Evolutionary conservation across 148 eudicot species (phyloP).

Genomic region (Nyssa sinensis): DNA sequence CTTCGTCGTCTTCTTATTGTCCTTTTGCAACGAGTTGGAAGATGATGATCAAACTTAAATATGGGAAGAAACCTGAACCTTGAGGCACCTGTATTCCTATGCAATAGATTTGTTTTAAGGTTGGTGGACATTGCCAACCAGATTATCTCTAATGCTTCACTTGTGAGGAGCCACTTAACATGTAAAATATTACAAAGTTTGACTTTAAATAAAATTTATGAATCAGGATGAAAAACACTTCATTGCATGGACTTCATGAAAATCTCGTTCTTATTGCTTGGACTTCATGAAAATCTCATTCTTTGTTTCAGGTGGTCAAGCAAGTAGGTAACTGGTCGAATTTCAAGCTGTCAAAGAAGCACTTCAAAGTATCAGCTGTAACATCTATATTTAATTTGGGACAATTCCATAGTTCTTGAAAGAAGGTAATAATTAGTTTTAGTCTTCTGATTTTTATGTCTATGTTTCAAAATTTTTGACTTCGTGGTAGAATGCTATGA

Average conservation of each 20-base stretch:
- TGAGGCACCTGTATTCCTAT: background rate
- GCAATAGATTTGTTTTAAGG: too few species aligned
- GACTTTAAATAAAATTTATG: background rate
- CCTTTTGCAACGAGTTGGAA: background rate
- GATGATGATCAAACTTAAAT: background rate
- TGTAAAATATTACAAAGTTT: background rate
- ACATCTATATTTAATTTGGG: background rate
- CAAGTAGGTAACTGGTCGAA: too few species aligned
- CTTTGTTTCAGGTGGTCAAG: background rate
- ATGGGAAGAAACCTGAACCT: background rate
- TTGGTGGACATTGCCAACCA: too few species aligned
- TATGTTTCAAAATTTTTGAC: background rate
- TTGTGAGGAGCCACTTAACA: background rate
- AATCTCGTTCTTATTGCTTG: too few species aligned
- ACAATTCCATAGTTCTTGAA: background rate
- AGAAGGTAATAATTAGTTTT: background rate
- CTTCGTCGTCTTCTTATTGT: background rate
- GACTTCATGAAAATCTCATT: too few species aligned
- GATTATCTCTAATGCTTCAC: too few species aligned
- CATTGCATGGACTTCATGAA: background rate
- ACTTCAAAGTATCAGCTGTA: background rate
- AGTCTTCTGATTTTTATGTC: too few species aligned
- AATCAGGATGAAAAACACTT: background rate
- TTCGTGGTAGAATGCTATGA: background rate
- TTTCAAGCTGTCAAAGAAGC: background rate